Conservation (phyloP, 768 basidiomycete genomes). For the Steccherinum ochraceum region DNA sequence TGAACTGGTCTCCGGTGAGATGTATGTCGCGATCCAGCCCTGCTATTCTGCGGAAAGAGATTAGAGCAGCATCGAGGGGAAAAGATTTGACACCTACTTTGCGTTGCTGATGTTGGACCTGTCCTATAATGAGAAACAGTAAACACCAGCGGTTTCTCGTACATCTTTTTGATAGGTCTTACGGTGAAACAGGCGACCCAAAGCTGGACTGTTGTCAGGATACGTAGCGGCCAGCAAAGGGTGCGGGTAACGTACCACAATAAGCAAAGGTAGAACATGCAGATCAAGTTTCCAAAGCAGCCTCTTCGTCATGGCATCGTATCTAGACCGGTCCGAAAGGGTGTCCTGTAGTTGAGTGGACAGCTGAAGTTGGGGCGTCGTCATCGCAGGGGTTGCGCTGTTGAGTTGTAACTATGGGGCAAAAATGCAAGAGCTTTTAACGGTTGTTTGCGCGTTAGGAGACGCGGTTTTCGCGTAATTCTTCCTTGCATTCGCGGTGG, state of each 20-base stretch:
- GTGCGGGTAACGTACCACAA: constrained; percentile 30
- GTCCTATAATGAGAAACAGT: constrained; percentile 51
- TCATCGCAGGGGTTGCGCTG: too few relatives aligned
- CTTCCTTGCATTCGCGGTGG: too few relatives aligned
- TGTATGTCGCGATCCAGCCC: constrained; percentile 50
- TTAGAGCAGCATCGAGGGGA: neutral
- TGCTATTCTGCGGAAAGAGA: constrained; percentile 36
- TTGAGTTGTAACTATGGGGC: too few relatives aligned
- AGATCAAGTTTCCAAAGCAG: constrained; percentile 56
- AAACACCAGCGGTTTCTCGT: constrained; percentile 30
- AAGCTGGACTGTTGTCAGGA: constrained; percentile 9
- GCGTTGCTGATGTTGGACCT: constrained; percentile 58
- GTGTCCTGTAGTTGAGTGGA: too few relatives aligned
- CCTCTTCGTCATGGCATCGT: too few relatives aligned
- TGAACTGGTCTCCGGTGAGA: constrained; percentile 54
- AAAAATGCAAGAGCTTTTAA: too few relatives aligned
- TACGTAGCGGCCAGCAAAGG: neutral
- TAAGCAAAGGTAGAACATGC: constrained; percentile 48
- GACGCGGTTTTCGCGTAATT: too few relatives aligned
- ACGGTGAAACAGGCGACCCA: constrained; percentile 20
- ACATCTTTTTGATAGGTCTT: neutral
- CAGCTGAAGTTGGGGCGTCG: too few relatives aligned
- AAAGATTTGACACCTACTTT: constrained; percentile 26
- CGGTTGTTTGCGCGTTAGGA: too few relatives aligned
- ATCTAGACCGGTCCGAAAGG: too few relatives aligned